Evolutionary conservation across 208 protist species (phyloP).

Genomic region (Porcisia hertigi): DNA sequence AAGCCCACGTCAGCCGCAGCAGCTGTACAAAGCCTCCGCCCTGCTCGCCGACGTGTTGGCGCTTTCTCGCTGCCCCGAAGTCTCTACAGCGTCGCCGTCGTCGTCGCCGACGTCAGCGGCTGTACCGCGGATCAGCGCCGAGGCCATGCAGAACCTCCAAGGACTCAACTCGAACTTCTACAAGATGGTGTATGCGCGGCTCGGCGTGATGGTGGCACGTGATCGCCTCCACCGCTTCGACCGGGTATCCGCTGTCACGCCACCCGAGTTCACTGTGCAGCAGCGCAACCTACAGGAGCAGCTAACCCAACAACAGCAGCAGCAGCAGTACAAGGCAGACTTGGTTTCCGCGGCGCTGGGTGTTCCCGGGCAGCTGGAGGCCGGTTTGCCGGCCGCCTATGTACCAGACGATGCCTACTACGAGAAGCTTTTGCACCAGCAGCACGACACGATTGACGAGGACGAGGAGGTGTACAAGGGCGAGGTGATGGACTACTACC

Average conservation of each 20-base stretch:
- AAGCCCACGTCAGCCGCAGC: constrained; percentile 7
- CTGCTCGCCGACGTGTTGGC: constrained; percentile 43
- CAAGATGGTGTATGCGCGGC: constrained; percentile 81
- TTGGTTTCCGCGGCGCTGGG: constrained; percentile 14
- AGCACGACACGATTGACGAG: constrained; percentile 70
- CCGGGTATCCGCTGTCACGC: constrained; percentile 18
- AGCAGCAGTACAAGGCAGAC: constrained; percentile 20
- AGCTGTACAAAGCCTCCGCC: constrained; percentile 29
- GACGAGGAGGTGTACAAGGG: constrained; percentile 87
- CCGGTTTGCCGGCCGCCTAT: constrained; percentile 65
- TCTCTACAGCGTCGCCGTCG: not conserved
- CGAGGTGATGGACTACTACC: constrained; percentile 87
- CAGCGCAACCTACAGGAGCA: constrained; percentile 64
- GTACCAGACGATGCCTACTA: constrained; percentile 79
- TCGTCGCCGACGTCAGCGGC: constrained; percentile 7
- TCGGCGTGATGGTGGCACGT: constrained; percentile 76
- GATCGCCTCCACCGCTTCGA: constrained; percentile 64
- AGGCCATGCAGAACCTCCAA: constrained; percentile 21
- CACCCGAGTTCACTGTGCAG: constrained; percentile 54
- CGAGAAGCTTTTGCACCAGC: constrained; percentile 57
- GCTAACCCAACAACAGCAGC: constrained; percentile 30
- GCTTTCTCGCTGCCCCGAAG: constrained; percentile 38
- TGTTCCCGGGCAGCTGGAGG: constrained; percentile 16
- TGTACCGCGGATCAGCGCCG: constrained; percentile 11
- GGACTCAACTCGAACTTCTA: constrained; percentile 65